A percentile compares a stretch with the other conserved stretches of the same genome.
phyloP scores from a whole-genome alignment of 1,284 basidiomycete genomes.

The Leccinum subspadiceum region DNA sequence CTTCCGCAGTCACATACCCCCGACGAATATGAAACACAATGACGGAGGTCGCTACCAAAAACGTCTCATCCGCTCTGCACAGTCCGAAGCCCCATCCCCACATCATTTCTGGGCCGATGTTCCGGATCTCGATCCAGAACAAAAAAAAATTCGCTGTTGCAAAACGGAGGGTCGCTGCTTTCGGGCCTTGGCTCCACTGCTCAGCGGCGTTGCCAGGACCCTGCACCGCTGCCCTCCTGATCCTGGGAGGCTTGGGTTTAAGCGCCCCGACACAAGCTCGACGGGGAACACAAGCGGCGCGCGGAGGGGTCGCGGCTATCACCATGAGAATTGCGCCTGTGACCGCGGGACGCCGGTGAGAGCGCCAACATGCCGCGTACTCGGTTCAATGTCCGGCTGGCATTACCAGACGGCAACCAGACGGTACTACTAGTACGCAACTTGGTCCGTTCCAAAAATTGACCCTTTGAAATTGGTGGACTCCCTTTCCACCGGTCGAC shows the following conservation, averaged over 20 bases:
- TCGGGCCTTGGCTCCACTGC: conserved; percentile 15
- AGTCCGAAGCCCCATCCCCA: conserved; percentile 21
- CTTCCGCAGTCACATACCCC: not conserved
- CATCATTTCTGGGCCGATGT: conserved; percentile 25
- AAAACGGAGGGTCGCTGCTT: conserved; percentile 32
- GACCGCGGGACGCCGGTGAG: not conserved
- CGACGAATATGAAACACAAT: conserved; percentile 7
- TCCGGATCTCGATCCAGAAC: conserved; percentile 29
- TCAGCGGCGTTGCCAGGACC: conserved; percentile 33
- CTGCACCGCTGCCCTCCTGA: conserved; percentile 19
- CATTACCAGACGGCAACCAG: conserved; percentile 2
- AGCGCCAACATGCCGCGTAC: not conserved
- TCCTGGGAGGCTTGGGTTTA: conserved; percentile 9
- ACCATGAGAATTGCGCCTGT: conserved; percentile 5
- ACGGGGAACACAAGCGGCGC: conserved; percentile 13
- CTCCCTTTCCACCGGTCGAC: not conserved
- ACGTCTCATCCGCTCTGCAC: conserved; percentile 6
- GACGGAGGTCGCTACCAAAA: conserved; percentile 10
- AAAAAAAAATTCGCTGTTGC: conserved; percentile 26
- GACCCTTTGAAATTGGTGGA: not conserved
- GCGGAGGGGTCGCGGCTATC: conserved; percentile 30
- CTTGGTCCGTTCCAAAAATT: not conserved
- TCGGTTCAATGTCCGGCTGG: conserved; percentile 1
- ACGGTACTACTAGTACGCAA: not conserved
- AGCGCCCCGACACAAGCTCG: conserved; percentile 10